Percentiles rank a stretch among this genome's conserved stretches.
These are phyloP conservation scores for Rhododendron griersonianum DNA, from an alignment of 148 eudicot genomes.

Conservation along the genomic window DNA sequence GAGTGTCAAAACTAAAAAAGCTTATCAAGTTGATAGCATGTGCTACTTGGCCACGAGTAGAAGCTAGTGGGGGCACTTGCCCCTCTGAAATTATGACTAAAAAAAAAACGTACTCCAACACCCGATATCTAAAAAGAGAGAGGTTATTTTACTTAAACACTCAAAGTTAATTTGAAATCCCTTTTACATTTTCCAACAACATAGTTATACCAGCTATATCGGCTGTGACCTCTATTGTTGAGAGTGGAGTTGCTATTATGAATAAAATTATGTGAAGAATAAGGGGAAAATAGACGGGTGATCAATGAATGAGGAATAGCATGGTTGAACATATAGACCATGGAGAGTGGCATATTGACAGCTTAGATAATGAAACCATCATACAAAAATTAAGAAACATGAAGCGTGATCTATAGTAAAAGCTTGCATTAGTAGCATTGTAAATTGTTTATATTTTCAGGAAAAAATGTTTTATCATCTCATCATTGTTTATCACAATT, in stretches of 20 bases:
- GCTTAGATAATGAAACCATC: not conserved
- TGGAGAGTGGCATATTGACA: not conserved
- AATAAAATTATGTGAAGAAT: not conserved
- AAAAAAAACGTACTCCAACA: not conserved
- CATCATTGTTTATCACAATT: not conserved
- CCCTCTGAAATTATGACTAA: not conserved
- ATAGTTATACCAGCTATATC: not conserved
- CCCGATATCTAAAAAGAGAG: not conserved
- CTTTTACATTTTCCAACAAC: not conserved
- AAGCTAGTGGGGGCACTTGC: not conserved
- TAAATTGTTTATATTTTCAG: not conserved
- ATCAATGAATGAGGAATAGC: not conserved
- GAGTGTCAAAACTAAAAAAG: not conserved
- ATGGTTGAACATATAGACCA: not conserved
- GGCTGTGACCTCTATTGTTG: not conserved
- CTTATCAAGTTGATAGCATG: not conserved
- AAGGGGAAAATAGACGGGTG: not conserved
- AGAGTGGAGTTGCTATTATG: not conserved
- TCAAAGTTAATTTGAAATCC: not conserved
- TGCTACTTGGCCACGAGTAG: not conserved
- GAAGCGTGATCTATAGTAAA: not conserved
- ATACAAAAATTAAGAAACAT: not conserved
- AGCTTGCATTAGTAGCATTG: not conserved
- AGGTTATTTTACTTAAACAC: not conserved
- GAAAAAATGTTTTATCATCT: not conserved